Base-by-base conservation (phyloP, 106 monocot genomes). In the Phalaenopsis aphrodite region DNA sequence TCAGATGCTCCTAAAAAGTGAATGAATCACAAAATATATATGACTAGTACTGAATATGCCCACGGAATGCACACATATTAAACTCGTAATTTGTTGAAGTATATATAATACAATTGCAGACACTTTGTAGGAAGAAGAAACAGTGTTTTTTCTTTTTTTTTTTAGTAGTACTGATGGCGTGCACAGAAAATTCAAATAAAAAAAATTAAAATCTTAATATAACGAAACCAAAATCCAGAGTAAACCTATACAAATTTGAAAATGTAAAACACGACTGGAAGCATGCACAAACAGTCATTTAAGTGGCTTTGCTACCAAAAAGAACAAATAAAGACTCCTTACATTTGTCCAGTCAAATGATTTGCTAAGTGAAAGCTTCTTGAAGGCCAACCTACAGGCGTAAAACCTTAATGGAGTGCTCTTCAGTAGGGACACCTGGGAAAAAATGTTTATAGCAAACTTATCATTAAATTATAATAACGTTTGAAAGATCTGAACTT, bases 341-440 rank as follows among this genome's bases (percentile, higher is more conserved):
- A 98, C 98, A 65, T 92, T 92, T 21, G 81, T 80, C 92, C 90
- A 87, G 64, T 94, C 94, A 78, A 88, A 76, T 6, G 72, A 86
- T 39, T 83, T 56, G 15, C 49, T 41, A 19, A 84, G 65, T 52
- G 98, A 82, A 49, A 79, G 17, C 76, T 83, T 78, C 17, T 87
- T 89, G 77, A 91, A 89, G 19, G 91, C 86, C 87, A 98, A 86
- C 14, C 36, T 72, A 75, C 68, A 92, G 36, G 85, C 94, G 83
- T 85, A 91, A 30, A 89, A 68, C 30, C 94, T 89, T 67, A 98
- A 79, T 38, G 92, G 90, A 43, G 85, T 74, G 73, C 92, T 91
- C 83, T 98, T 98, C 67, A 98, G 79, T 48, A 98, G 8, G 75
- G 83, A 92, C 19, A 87, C 94, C 98, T 98, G 57, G 52, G 16